phyloP scores from a whole-genome alignment of 2,329 filamentous ascomycete species.

The Paecilomyces dactylethromorphus region DNA sequence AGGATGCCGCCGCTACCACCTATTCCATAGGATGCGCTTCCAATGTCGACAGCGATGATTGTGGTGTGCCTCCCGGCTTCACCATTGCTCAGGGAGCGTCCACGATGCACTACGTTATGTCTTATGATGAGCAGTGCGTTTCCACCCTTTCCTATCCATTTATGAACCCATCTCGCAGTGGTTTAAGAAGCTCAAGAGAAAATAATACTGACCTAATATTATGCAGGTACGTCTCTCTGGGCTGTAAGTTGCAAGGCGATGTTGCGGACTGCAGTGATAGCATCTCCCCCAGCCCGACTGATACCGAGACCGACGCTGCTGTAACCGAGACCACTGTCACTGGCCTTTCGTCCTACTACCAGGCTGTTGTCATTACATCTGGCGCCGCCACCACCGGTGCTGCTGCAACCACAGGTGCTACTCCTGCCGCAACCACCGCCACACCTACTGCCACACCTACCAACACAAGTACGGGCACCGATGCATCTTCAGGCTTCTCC shows the following conservation, averaged over 20 bases:
- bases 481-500: not conserved
- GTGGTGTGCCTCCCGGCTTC: not conserved
- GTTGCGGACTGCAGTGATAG: not conserved
- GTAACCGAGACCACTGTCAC: not conserved
- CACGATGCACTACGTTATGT: not conserved
- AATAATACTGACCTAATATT: not conserved
- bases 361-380: not conserved
- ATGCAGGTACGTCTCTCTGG: not conserved
- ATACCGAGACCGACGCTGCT: not conserved
- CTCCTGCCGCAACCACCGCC: not conserved
- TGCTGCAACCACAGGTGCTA: conserved; percentile 1
- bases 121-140: not conserved
- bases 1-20: conserved; percentile 2
- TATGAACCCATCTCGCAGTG: not conserved
- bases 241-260: not conserved
- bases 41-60: not conserved
- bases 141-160: not conserved
- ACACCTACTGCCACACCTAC: not conserved
- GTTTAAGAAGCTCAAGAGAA: not conserved
- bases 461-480: not conserved
- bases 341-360: not conserved
- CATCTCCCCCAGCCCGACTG: not conserved
- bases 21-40: conserved; percentile 2
- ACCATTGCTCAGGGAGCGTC: not conserved
- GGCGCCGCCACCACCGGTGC: not conserved